Conservation (phyloP, 225 moss, liverwort and hornwort species). For the Physcomitrium patens region DNA sequence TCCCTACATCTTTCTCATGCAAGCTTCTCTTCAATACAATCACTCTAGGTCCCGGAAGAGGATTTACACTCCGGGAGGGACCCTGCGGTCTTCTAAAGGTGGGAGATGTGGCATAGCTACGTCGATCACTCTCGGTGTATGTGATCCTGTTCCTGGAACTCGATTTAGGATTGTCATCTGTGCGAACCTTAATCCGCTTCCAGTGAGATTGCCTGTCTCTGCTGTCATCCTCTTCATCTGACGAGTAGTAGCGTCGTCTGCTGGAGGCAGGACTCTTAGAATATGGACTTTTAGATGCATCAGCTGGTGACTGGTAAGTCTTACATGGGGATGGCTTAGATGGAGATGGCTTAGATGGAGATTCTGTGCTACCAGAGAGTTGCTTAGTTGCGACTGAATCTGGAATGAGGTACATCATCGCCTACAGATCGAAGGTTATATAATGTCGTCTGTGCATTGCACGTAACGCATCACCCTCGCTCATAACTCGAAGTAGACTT, state of each 20-base stretch:
- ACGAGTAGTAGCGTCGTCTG: constrained; percentile 32
- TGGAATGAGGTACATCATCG: constrained; percentile 44
- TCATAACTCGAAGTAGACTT: not conserved
- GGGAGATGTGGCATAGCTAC: constrained; percentile 20
- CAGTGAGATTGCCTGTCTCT: constrained; percentile 55
- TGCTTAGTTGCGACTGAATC: constrained; percentile 35
- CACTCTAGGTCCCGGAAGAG: constrained; percentile 26
- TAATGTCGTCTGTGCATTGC: constrained; percentile 28
- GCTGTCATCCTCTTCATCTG: constrained; percentile 50
- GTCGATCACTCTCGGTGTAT: constrained; percentile 30
- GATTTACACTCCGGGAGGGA: constrained; percentile 9
- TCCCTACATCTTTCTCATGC: constrained; percentile 27
- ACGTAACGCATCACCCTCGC: constrained; percentile 12
- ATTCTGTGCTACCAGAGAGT: constrained; percentile 27
- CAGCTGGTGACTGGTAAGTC: constrained; percentile 20
- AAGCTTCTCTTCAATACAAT: constrained; percentile 10
- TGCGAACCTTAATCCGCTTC: constrained; percentile 47
- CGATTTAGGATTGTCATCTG: constrained; percentile 30
- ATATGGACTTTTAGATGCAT: constrained; percentile 9
- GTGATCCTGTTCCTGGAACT: constrained; percentile 26
- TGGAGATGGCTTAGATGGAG: constrained; percentile 24
- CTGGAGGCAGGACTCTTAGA: constrained; percentile 19
- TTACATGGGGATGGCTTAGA: constrained; percentile 20
- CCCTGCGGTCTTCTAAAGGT: constrained; percentile 4
- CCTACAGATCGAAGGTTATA: constrained; percentile 18